Percentiles rank a stretch among this genome's conserved stretches.
These are phyloP conservation scores for Hemileccinum hortonii DNA, from an alignment of 1,284 basidiomycete genomes.

Conservation along the genomic window DNA sequence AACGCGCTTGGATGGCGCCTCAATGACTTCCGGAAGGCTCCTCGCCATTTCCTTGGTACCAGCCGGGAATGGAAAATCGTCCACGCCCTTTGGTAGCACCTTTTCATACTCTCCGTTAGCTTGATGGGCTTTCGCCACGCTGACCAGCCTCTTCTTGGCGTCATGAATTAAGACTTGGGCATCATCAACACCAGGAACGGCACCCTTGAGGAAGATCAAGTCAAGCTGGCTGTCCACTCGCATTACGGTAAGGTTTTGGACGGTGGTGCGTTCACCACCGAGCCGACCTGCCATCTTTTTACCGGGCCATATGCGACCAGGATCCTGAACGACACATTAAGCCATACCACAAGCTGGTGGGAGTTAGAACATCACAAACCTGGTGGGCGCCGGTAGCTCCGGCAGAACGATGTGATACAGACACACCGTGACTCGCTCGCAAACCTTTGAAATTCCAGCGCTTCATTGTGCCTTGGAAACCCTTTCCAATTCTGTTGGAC, in stretches of 20 bases:
- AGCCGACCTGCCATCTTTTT: constrained; percentile 98
- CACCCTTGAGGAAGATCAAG: constrained; percentile 82
- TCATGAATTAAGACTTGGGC: constrained; percentile 76
- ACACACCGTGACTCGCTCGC: constrained; percentile 94
- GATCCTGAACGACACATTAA: constrained; percentile 60
- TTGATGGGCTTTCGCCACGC: constrained; percentile 61
- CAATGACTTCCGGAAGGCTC: constrained; percentile 60
- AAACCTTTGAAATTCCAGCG: constrained; percentile 92
- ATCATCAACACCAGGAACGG: constrained; percentile 74
- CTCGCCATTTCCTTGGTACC: constrained; percentile 80
- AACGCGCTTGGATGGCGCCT: constrained; percentile 64
- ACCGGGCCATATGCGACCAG: constrained; percentile 91
- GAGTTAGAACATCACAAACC: constrained; percentile 44
- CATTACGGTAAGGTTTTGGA: constrained; percentile 88
- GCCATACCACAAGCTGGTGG: constrained; percentile 6
- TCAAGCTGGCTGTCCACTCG: constrained; percentile 86
- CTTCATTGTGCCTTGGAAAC: constrained; percentile 98
- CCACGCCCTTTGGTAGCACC: constrained; percentile 80
- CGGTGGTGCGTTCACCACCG: constrained; percentile 81
- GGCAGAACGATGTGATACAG: constrained; percentile 88
- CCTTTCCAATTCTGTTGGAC: constrained; percentile 82
- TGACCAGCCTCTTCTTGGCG: constrained; percentile 80
- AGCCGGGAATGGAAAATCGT: constrained; percentile 88
- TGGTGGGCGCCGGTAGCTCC: constrained; percentile 96
- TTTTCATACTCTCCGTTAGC: constrained; percentile 78